Evolutionary conservation across 2,329 filamentous ascomycete genomes (phyloP), one percentile per base, ranked within the genome.

Genomic region (Colletotrichum tropicale): DNA sequence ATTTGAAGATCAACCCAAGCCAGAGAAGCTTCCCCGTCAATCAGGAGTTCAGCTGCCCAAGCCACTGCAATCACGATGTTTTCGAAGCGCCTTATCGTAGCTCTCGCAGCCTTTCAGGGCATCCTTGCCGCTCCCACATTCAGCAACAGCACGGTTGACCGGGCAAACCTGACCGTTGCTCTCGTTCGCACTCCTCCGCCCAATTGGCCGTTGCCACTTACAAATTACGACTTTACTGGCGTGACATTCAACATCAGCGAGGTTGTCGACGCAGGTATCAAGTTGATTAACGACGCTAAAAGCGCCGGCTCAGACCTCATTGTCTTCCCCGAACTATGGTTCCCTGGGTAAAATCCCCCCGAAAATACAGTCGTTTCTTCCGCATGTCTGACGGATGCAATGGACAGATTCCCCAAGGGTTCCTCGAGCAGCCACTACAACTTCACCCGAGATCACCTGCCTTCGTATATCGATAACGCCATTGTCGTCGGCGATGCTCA

Each of bases 261-360:
- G 26, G 18, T 16, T 38, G 67, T 75, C 7, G 52, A 75, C 13
- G 30, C 48, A 3, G 62, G 72, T 12, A 71, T 75, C 30, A 18
- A 71, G 30, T 24, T 71, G 8, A 67, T 71, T 7, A 28, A 30
- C 6, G 18, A 66, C 8, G 68, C 62, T 5, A 58, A 48, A n/a
- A 24, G 4, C 5, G 15, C 24, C 13, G 72, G 72, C 9, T 32
- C 72, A 5, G 55, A 75, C 43, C 52, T 71, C 4, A 15, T 75
- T 8, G 55, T 52, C 16, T 71, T 71, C 13, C 68, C 72, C 1
- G 72, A 75, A 21, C 62, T 75, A 1, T 71, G 61, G 72, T 74
- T 66, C 16, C 52, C 72, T 6, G 48, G 72, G 72, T 69, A 48
- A 13, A 34, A 32, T 6, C 3, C 28, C 6, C 26, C 4, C 18